Evolutionary conservation across 495 filamentous ascomycete species (phyloP).

Genomic region (Umbilicaria muhlenbergii): DNA sequence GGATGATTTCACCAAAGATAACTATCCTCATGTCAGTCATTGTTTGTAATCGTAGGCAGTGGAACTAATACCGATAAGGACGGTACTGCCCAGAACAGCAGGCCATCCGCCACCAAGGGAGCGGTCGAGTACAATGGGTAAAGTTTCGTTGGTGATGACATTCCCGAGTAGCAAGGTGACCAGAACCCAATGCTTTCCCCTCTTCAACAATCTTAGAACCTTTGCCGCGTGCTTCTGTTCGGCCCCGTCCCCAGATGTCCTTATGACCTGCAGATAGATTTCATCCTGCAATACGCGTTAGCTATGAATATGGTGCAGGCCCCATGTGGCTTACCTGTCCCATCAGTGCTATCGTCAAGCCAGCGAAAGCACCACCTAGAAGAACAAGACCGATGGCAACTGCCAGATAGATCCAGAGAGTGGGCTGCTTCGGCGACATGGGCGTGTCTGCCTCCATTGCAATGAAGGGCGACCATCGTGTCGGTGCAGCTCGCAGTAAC

Average conservation of each 20-base stretch:
- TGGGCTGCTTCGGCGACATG: slow-evolving; percentile 34
- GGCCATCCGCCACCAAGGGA: slow-evolving; percentile 91
- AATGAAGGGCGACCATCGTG: slow-evolving; percentile 10
- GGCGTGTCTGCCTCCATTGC: slow-evolving; percentile 14
- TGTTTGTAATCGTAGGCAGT: neutral
- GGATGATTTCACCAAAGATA: slow-evolving; percentile 93
- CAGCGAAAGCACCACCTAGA: slow-evolving; percentile 86
- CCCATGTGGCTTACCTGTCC: slow-evolving; percentile 23
- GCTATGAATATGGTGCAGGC: neutral
- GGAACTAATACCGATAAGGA: slow-evolving; percentile 65
- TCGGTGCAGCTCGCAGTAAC: slow-evolving; percentile 24
- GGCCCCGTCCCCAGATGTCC: slow-evolving; percentile 60
- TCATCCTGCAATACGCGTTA: slow-evolving; percentile 50
- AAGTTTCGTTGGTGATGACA: slow-evolving; percentile 95
- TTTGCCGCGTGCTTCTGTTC: slow-evolving; percentile 71
- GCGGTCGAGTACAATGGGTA: slow-evolving; percentile 88
- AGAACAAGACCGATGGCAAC: slow-evolving; percentile 62
- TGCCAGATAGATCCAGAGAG: slow-evolving; percentile 55
- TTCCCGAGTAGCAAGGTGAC: slow-evolving; percentile 89
- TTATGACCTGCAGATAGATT: slow-evolving; percentile 91
- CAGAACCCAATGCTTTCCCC: slow-evolving; percentile 97
- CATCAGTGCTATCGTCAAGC: slow-evolving; percentile 79
- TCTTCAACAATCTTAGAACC: slow-evolving; percentile 66
- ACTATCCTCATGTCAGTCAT: slow-evolving; percentile 32
- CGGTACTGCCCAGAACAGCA: slow-evolving; percentile 80